Evolutionary conservation across 805 yeast genomes (phyloP), one percentile per base, ranked within the genome.

Genomic region (Wickerhamiella siamensis): DNA sequence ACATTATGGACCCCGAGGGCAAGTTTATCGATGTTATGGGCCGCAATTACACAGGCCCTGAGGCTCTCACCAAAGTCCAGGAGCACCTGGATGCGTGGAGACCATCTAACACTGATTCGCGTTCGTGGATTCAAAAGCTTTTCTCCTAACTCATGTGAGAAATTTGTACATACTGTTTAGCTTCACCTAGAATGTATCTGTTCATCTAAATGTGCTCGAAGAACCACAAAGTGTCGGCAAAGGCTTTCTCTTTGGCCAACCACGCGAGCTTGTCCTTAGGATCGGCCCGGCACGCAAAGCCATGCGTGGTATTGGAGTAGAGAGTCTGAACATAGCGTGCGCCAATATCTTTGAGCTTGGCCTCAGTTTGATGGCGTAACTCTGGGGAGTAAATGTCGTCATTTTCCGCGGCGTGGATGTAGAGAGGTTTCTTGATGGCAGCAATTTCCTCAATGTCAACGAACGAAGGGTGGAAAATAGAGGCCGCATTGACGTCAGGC

Each of bases 1-100:
- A 91, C 57, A 66, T 91, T 53, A 88, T 91, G 96, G 97, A 91
- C 59, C 87, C 95, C n/a, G 95, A 91, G 58, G 98, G 97, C 38
- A 76, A 83, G 56, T 91, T 84, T 56, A 81, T 88, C 38, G 95
- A 88, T 59, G 97, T 91, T 5, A 67, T 88, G 51, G 98, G 98
- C 42, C 77, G 94, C 60, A 88, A 88, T 55, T 83, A 78, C 51
- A 83, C 78, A 43, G 87, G 86, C 20, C 70, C 67, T 17, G 77
- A 78, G 47, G 95, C 93, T 21, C 78, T 77, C 14, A 75, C 71
- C 33, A 82, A 82, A 62, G 82, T 91, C 49, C 71, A 71, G 51
- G 75, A 75, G 45, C 87, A 83, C 51, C 71, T 84, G 34, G 77
- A 73, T 47, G 79, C 81, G 1, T 87, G 77, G 64, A 65, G 78